Conservation (phyloP, 2,329 filamentous ascomycete genomes). For the Penicillium occitanis region DNA sequence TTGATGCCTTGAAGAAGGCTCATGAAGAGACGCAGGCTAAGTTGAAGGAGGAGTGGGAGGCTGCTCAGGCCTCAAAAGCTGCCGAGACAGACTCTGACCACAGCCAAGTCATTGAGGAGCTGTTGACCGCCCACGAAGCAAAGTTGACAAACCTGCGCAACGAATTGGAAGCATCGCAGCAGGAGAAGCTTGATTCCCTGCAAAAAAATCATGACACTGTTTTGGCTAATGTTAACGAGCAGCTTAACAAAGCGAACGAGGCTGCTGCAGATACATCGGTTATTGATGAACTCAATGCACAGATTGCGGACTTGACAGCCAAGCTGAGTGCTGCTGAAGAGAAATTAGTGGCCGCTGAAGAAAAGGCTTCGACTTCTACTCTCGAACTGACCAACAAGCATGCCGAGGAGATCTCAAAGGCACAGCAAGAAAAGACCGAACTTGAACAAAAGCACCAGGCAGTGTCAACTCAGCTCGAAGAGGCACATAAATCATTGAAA, state of each 20-base stretch:
- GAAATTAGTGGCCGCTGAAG: constrained; percentile 44
- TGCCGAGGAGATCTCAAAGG: constrained; percentile 49
- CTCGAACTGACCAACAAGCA: constrained; percentile 46
- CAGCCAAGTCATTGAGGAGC: constrained; percentile 41
- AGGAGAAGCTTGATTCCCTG: constrained; percentile 38
- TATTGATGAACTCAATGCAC: constrained; percentile 41
- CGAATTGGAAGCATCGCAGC: constrained; percentile 39
- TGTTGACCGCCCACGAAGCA: constrained; percentile 41
- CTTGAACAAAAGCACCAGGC: constrained; percentile 44
- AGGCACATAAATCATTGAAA: constrained; percentile 78
- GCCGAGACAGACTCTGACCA: constrained; percentile 41
- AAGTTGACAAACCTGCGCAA: constrained; percentile 39
- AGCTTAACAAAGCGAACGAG: constrained; percentile 38
- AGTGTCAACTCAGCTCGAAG: constrained; percentile 63
- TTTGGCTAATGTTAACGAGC: constrained; percentile 34
- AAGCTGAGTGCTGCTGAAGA: constrained; percentile 59
- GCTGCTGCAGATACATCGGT: constrained; percentile 39
- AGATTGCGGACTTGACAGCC: constrained; percentile 58
- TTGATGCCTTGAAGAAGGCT: constrained; percentile 38
- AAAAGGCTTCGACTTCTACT: constrained; percentile 37
- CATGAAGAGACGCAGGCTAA: constrained; percentile 36
- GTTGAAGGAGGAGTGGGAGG: constrained; percentile 41
- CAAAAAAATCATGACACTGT: constrained; percentile 38
- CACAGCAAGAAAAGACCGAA: constrained; percentile 44
- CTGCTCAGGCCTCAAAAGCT: constrained; percentile 35